A percentile compares a stretch with the other conserved stretches of the same genome.
Evolutionary conservation across 805 yeast species (phyloP).

Genomic region (Vanderwaltozyma polyspora): DNA sequence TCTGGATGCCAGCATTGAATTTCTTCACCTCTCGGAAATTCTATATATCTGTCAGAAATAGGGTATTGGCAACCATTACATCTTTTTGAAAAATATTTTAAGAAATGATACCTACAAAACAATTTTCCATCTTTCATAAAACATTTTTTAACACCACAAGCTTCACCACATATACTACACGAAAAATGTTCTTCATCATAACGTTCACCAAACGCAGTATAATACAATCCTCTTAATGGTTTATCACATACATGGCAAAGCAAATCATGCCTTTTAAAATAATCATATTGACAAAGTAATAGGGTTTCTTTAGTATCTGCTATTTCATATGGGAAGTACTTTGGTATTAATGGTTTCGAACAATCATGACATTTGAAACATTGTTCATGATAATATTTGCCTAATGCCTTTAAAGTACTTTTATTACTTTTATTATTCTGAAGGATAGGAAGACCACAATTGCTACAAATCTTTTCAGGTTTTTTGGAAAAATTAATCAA

Average conservation of each 20-base stretch:
- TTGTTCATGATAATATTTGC: conserved; percentile 67
- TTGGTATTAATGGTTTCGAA: conserved; percentile 65
- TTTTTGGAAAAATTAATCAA: too few relatives aligned
- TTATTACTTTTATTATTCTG: conserved; percentile 36
- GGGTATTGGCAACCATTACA: conserved; percentile 93
- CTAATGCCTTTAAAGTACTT: conserved; percentile 71
- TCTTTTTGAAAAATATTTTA: conserved; percentile 71
- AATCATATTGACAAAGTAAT: conserved; percentile 83
- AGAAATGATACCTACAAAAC: conserved; percentile 86
- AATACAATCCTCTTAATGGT: conserved; percentile 85
- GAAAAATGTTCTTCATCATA: conserved; percentile 94
- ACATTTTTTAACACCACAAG: conserved; percentile 84
- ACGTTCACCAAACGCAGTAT: conserved; percentile 83
- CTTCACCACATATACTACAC: conserved; percentile 74
- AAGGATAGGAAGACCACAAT: conserved; percentile 41
- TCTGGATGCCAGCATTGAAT: conserved; percentile 99
- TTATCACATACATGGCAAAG: conserved; percentile 79
- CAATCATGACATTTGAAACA: conserved; percentile 87
- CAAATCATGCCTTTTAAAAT: conserved; percentile 72
- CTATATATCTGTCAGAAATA: conserved; percentile 88
- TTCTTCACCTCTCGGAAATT: conserved; percentile 79
- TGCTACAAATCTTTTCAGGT: conserved; percentile 38
- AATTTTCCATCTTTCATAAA: conserved; percentile 77
- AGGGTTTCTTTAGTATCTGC: conserved; percentile 33
- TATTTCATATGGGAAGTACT: conserved; percentile 72